These are phyloP conservation scores for Auricularia cornea DNA, from an alignment of 768 basidiomycete species.

Conservation along the genomic window DNA sequence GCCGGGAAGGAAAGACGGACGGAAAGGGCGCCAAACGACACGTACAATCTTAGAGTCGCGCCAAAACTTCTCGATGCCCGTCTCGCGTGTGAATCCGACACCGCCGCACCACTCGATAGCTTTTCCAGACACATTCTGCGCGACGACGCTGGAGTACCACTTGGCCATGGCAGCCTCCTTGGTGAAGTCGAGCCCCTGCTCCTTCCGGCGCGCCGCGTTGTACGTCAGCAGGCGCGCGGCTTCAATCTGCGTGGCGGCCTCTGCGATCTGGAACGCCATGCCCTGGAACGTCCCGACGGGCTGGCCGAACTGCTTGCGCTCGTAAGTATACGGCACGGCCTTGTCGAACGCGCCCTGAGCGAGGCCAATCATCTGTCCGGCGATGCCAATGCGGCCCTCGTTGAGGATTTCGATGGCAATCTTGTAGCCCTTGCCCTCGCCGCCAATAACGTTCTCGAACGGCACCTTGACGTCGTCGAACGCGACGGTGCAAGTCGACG, in stretches of 20 bases:
- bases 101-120: slow-evolving; percentile 98
- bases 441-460: slow-evolving; percentile 85
- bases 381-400: slow-evolving; percentile 96
- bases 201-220: slow-evolving; percentile 92
- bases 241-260: slow-evolving; percentile 85
- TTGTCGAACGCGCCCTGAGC: slow-evolving; percentile 97
- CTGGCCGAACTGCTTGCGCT: slow-evolving; percentile 91
- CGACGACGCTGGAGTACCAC: slow-evolving; percentile 82
- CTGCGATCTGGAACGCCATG: slow-evolving; percentile 90
- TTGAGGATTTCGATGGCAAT: slow-evolving; percentile 96
- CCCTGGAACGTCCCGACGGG: slow-evolving; percentile 92
- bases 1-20: too few relatives aligned
- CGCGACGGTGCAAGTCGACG: slow-evolving; percentile 88
- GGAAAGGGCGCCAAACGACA: too few relatives aligned
- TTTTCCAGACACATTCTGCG: slow-evolving; percentile 75
- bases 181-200: slow-evolving; percentile 76
- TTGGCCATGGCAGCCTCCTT: slow-evolving; percentile 99
- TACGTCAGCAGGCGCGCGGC: slow-evolving; percentile 86
- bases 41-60: slow-evolving; percentile 92
- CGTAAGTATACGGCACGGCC: slow-evolving; percentile 89
- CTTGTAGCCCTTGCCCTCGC: slow-evolving; percentile 89
- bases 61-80: slow-evolving; percentile 95
- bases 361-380: slow-evolving; percentile 96
- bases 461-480: slow-evolving; percentile 89
- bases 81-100: slow-evolving; percentile 86